Evolutionary conservation across 2,329 filamentous ascomycete genomes (phyloP).

Genomic region (Emydomyces testavorans): DNA sequence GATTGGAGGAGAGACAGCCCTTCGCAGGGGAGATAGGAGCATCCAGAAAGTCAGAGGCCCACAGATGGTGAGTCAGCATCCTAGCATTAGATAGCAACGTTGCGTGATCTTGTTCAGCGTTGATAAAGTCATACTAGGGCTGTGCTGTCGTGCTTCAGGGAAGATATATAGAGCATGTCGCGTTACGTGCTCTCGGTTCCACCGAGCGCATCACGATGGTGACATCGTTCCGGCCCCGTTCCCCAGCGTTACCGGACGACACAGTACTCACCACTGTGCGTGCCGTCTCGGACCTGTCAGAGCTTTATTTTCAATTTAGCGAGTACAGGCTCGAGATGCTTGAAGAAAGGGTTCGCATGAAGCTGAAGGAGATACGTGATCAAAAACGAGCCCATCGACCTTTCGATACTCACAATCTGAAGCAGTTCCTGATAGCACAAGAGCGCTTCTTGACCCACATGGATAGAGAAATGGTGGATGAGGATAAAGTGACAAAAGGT

Average conservation of each 20-base stretch:
- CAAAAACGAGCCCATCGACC: slow-evolving; percentile 24
- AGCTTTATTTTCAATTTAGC: slow-evolving; percentile 50
- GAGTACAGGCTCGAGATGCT: slow-evolving; percentile 54
- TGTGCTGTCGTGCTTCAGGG: slow-evolving; percentile 56
- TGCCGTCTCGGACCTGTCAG: slow-evolving; percentile 45
- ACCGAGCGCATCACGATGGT: slow-evolving; percentile 55
- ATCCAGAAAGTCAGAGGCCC: slow-evolving; percentile 50
- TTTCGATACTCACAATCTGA: slow-evolving; percentile 24
- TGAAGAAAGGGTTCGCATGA: slow-evolving; percentile 44
- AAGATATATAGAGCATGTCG: slow-evolving; percentile 55
- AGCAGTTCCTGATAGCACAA: slow-evolving; percentile 22
- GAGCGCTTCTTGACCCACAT: slow-evolving; percentile 30
- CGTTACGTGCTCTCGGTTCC: slow-evolving; percentile 46
- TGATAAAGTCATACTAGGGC: slow-evolving; percentile 37
- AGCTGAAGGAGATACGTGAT: slow-evolving; percentile 32
- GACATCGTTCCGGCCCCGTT: slow-evolving; percentile 52
- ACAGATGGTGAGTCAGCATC: slow-evolving; percentile 40
- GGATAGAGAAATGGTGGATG: slow-evolving; percentile 33
- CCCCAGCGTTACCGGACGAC: slow-evolving; percentile 46
- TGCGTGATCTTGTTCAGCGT: background rate
- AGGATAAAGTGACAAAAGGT: slow-evolving; percentile 30
- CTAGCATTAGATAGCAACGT: slow-evolving; percentile 2
- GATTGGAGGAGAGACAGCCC: slow-evolving; percentile 53
- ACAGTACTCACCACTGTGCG: slow-evolving; percentile 50
- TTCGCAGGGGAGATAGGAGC: slow-evolving; percentile 44